phyloP scores from a whole-genome alignment of 148 eudicot species.

The Diospyros kaki region DNA sequence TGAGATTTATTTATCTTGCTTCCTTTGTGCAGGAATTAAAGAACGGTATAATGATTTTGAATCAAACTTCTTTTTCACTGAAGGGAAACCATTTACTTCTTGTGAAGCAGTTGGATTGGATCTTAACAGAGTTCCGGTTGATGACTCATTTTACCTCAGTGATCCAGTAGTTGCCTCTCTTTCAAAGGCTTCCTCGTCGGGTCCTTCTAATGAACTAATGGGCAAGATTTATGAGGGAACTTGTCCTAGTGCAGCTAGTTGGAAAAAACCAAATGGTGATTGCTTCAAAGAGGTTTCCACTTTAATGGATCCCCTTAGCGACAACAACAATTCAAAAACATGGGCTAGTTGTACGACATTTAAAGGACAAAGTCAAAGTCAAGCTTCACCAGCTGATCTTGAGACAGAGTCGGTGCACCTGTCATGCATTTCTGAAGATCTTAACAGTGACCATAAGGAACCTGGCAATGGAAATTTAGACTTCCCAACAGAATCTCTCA shows the following conservation, averaged over 20 bases:
- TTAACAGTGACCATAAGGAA: neutral
- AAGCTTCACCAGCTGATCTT: slow-evolving; percentile 4
- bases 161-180: slow-evolving; percentile 2
- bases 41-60: slow-evolving; percentile 14
- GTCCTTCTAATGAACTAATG: slow-evolving; percentile 5
- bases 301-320: neutral
- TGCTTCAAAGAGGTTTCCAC: neutral
- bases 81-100: slow-evolving; percentile 12
- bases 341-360: neutral
- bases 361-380: neutral
- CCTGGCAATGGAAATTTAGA: neutral
- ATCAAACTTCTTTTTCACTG: slow-evolving; percentile 4
- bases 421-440: neutral
- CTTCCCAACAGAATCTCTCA: neutral
- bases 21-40: slow-evolving; percentile 31
- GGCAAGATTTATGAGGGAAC: neutral
- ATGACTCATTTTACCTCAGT: slow-evolving; percentile 28
- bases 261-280: neutral
- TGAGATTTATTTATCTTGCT: neutral
- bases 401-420: neutral
- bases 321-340: neutral
- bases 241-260: neutral
- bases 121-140: slow-evolving; percentile 44
- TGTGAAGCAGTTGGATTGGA: slow-evolving; percentile 28
- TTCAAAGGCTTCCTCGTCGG: slow-evolving; percentile 6